Evolutionary conservation across 257 asterid species (phyloP).

Genomic region (Anisodus acutangulus): DNA sequence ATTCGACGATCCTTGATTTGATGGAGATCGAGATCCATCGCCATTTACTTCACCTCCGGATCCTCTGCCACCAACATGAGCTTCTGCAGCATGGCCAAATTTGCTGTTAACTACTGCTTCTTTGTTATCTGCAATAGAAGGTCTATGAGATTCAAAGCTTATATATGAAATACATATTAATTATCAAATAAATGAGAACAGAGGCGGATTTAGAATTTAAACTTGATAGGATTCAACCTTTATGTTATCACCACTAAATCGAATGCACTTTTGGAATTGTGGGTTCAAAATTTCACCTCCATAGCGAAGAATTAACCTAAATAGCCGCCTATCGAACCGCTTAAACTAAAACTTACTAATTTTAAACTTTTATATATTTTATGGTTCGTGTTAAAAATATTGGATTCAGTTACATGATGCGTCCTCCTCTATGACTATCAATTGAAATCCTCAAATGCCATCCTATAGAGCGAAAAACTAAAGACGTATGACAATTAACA

Average conservation of each 20-base stretch:
- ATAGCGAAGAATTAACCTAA: no score
- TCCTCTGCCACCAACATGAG: constrained; percentile 29
- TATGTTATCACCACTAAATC: neutral
- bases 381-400: no score
- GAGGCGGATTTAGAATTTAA: neutral
- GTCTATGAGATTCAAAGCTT: neutral
- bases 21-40: constrained; percentile 36
- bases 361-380: no score
- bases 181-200: neutral
- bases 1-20: constrained; percentile 41
- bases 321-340: no score
- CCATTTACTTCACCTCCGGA: constrained; percentile 28
- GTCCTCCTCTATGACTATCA: no score
- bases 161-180: neutral
- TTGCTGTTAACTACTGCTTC: constrained; percentile 14
- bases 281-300: no score
- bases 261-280: neutral
- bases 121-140: neutral
- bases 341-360: no score
- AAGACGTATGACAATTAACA: no score
- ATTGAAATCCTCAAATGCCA: no score
- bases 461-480: no score
- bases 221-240: neutral
- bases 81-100: constrained; percentile 30
- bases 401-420: no score